Base-by-base conservation (phyloP, 1,139 yeast species). In the Suzukiozyma palmioleophila region DNA sequence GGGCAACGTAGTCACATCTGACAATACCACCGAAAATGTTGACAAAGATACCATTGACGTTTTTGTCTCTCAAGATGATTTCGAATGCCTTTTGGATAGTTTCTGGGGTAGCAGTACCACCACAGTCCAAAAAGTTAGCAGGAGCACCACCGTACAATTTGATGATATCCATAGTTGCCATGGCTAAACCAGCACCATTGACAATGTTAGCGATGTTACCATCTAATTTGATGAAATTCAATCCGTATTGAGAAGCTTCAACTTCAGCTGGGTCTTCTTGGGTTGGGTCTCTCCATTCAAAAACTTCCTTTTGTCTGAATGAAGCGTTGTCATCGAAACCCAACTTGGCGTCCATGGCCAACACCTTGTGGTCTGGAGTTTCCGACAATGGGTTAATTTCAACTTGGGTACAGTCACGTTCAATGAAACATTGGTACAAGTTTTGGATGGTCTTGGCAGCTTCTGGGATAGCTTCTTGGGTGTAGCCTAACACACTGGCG, bases 131-230 rank as follows among this genome's bases (percentile, higher is more conserved):
- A 79, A 92, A 92, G 78, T 92, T 92, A 52, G 98, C 99, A 57
- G 99, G 99, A 56, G 82, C 88, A 66, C 99, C 99, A 58, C 97
- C 97, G 73, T 89, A 86, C 58, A 94, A 79, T 75, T 94, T 90
- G 75, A 92, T 88, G 65, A 94, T 95, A 69, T 92, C 99, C 97
- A 92, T 90, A 52, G 99, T 92, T 57, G 99, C 98, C 99, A 92
- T 92, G 58, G 99, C 99, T 61, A 92, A 81, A 69, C 99, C 99
- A 43, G 99, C 99, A 75, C 99, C 99, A 68, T 92, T 92, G 63
- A 92, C 99, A 51, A 92, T 77, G 76, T 96, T 92, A 59, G 98
- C 99, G 60, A 92, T 90, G 77, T 88, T 87, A 68, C 98, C 99
- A 62, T 92, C 95, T 62, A 92, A 83, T 75, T 94, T 92, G 75